A percentile compares a stretch with the other conserved stretches of the same genome.
Evolutionary conservation across 176 grass and related monocot species (phyloP).

Genomic region (Chloris gayana): DNA sequence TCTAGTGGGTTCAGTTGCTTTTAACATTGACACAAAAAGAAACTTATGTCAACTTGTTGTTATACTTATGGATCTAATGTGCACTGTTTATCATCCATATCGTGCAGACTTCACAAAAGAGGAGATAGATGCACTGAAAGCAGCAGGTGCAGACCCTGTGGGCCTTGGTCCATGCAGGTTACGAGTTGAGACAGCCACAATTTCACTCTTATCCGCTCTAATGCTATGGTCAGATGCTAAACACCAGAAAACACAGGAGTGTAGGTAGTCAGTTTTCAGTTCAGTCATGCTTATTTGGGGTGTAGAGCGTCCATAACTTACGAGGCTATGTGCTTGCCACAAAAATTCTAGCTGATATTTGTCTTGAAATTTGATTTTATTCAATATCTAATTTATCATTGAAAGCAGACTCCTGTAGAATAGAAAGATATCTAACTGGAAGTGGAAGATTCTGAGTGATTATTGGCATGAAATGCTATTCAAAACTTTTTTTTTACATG

Average conservation of each 20-base stretch:
- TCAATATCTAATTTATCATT: not conserved
- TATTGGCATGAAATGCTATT: too few relatives aligned
- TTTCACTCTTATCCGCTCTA: slow-evolving; percentile 68
- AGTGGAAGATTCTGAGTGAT: too few relatives aligned
- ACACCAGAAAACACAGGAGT: slow-evolving; percentile 6
- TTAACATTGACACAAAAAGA: not conserved
- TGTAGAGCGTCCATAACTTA: not conserved
- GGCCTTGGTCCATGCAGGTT: slow-evolving; percentile 79
- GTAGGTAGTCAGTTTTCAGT: slow-evolving; percentile 16
- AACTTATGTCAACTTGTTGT: not conserved
- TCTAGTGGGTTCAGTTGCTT: not conserved
- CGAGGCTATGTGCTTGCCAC: not conserved
- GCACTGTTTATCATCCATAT: slow-evolving; percentile 1
- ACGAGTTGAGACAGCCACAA: slow-evolving; percentile 85
- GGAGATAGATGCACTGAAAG: slow-evolving; percentile 70
- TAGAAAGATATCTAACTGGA: not conserved
- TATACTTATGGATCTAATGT: not conserved
- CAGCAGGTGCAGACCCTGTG: slow-evolving; percentile 59
- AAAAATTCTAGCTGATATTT: not conserved
- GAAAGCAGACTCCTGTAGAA: not conserved
- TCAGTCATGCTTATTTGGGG: slow-evolving; percentile 10
- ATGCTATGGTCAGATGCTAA: slow-evolving; percentile 93
- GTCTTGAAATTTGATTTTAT: not conserved
- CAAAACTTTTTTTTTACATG: too few relatives aligned
- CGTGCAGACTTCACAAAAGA: slow-evolving; percentile 81